These are phyloP conservation scores for Phytophthora melonis DNA, from an alignment of 352 stramenopile genomes.

Conservation along the genomic window DNA sequence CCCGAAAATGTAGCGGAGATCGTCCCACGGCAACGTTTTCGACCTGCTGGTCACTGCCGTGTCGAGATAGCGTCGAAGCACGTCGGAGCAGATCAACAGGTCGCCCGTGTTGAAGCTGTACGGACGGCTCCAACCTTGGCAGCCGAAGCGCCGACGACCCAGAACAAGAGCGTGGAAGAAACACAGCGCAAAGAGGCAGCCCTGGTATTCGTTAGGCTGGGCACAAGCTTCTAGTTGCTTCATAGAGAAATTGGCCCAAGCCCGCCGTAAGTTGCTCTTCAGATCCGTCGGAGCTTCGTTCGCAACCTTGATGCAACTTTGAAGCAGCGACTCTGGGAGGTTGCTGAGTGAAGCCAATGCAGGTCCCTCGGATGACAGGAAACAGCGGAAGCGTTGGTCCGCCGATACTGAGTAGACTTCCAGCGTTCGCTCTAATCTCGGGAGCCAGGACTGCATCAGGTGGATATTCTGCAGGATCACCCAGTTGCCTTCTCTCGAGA, in stretches of 20 bases:
- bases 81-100: constrained; percentile 92
- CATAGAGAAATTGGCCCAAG: constrained; percentile 81
- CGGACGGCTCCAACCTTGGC: constrained; percentile 92
- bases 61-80: constrained; percentile 78
- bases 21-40: constrained; percentile 76
- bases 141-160: constrained; percentile 90
- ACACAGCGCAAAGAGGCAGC: constrained; percentile 94
- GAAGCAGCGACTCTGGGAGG: constrained; percentile 86
- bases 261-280: constrained; percentile 84
- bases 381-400: constrained; percentile 95
- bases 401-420: constrained; percentile 83
- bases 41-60: constrained; percentile 32
- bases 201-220: constrained; percentile 90
- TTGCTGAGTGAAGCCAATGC: constrained; percentile 87
- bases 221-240: constrained; percentile 79
- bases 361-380: constrained; percentile 94
- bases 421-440: constrained; percentile 80
- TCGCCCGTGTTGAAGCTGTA: constrained; percentile 97
- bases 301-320: constrained; percentile 90
- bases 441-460: constrained; percentile 92
- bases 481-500: constrained; percentile 85
- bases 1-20: constrained; percentile 92
- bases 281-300: constrained; percentile 87
- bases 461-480: constrained; percentile 94
- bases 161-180: constrained; percentile 96